Percentiles rank a stretch among this genome's conserved stretches.
Evolutionary conservation across 1,284 basidiomycete genomes (phyloP).

Genomic region (Trichosporon faecale): DNA sequence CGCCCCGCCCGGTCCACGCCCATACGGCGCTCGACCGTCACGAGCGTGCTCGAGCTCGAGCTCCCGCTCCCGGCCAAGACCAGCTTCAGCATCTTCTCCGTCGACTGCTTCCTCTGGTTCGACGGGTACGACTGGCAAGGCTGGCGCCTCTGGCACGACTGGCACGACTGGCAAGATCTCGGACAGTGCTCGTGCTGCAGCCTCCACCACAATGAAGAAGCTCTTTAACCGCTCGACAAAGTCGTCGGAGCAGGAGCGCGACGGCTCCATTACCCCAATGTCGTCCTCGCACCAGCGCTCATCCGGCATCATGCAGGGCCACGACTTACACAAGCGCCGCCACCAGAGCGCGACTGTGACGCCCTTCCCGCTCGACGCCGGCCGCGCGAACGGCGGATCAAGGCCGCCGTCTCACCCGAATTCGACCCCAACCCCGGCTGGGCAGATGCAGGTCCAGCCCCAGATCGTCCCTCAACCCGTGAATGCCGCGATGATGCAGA

Average conservation of each 20-base stretch:
- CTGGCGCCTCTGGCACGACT: background rate
- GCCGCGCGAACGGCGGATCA: conserved; percentile 22
- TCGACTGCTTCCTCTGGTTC: background rate
- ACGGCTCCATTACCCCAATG: background rate
- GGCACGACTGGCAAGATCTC: background rate
- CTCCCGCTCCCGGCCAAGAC: background rate
- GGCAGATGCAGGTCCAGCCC: conserved; percentile 22
- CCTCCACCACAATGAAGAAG: background rate
- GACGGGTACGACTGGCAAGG: background rate
- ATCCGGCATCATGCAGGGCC: background rate
- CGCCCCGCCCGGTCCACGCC: background rate
- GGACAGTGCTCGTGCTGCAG: background rate
- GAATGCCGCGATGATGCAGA: background rate
- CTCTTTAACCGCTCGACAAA: conserved; percentile 6
- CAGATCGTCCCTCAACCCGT: conserved; percentile 11
- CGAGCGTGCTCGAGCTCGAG: background rate
- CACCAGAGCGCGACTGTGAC: conserved; percentile 32
- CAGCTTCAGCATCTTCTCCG: background rate
- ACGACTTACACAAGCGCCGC: conserved; percentile 12
- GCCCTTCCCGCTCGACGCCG: conserved; percentile 41
- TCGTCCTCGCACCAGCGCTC: background rate
- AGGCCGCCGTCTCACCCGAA: conserved; percentile 16
- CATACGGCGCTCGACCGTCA: background rate
- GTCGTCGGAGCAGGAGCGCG: conserved; percentile 5
- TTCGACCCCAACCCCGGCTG: conserved; percentile 12